Evolutionary conservation across 2,329 filamentous ascomycete genomes (phyloP).

Genomic region (Thyridium curvatum): DNA sequence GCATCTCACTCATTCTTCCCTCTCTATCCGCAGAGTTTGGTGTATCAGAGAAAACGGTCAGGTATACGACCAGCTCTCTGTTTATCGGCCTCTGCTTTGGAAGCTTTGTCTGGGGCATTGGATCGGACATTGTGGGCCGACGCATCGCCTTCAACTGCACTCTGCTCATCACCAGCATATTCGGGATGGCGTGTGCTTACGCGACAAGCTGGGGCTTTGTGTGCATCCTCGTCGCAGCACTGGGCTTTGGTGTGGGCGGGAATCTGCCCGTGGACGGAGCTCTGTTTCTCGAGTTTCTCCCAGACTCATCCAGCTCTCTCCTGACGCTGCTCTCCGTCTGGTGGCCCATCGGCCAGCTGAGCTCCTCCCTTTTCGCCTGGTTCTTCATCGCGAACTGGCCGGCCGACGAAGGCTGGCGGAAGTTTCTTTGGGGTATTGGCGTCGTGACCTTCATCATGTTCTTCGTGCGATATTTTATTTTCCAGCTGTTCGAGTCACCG

Average conservation of each 20-base stretch:
- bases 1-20: conserved; percentile 70
- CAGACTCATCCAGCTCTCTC: conserved; percentile 65
- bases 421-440: conserved; percentile 66
- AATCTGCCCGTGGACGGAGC: conserved; percentile 76
- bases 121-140: conserved; percentile 71
- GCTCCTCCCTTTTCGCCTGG: conserved; percentile 68
- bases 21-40: conserved; percentile 70
- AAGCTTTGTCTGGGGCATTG: conserved; percentile 74
- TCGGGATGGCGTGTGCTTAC: conserved; percentile 65
- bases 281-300: conserved; percentile 78
- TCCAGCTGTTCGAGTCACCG: conserved; percentile 78
- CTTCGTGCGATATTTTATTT: conserved; percentile 69
- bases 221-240: conserved; percentile 52
- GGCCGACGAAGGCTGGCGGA: conserved; percentile 68
- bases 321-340: conserved; percentile 77
- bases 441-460: conserved; percentile 73
- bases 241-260: conserved; percentile 67
- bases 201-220: conserved; percentile 61
- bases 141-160: conserved; percentile 78
- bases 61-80: conserved; percentile 74
- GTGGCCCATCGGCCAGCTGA: conserved; percentile 80
- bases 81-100: conserved; percentile 74
- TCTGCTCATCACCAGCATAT: conserved; percentile 66
- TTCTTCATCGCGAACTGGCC: conserved; percentile 66
- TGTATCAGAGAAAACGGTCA: conserved; percentile 61